These are phyloP conservation scores for Serendipita sp. DNA, from an alignment of 768 basidiomycete species.

Conservation along the genomic window DNA sequence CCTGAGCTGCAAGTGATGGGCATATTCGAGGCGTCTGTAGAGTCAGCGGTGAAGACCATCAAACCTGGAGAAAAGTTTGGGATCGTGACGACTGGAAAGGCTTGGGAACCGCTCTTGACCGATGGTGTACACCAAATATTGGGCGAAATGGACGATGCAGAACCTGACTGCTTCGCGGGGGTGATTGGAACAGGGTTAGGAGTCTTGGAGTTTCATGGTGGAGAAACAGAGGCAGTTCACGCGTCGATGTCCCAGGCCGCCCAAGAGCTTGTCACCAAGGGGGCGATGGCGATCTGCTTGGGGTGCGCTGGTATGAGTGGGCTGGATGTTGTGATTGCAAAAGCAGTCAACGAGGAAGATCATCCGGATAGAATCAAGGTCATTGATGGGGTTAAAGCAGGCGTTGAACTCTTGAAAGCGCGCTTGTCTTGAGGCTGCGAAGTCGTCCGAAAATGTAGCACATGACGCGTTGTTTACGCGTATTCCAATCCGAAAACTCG, in stretches of 20 bases:
- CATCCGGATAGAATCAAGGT: constrained; percentile 11
- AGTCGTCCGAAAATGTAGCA: no score
- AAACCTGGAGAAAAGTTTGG: constrained; percentile 17
- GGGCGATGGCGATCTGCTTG: constrained; percentile 13
- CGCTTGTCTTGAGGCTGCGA: not conserved
- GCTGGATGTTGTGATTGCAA: constrained; percentile 13
- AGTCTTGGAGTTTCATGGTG: constrained; percentile 21
- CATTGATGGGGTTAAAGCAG: constrained; percentile 18
- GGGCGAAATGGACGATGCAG: constrained; percentile 10
- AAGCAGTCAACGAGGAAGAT: constrained; percentile 11
- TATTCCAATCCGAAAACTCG: no score
- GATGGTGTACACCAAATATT: constrained; percentile 15
- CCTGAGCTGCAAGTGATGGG: constrained; percentile 16
- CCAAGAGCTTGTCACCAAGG: constrained; percentile 13
- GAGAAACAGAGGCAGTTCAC: constrained; percentile 14
- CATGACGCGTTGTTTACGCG: no score
- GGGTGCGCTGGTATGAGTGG: constrained; percentile 20
- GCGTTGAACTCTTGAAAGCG: constrained; percentile 7
- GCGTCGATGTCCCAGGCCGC: constrained; percentile 16
- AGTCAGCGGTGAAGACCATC: constrained; percentile 15
- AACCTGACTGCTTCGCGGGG: constrained; percentile 16
- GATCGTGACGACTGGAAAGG: constrained; percentile 23
- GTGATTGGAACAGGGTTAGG: constrained; percentile 20
- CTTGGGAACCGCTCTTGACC: constrained; percentile 19
- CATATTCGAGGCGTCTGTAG: constrained; percentile 22